Base-by-base conservation (phyloP, 2,329 filamentous ascomycete genomes). In the Thelonectria rubi region DNA sequence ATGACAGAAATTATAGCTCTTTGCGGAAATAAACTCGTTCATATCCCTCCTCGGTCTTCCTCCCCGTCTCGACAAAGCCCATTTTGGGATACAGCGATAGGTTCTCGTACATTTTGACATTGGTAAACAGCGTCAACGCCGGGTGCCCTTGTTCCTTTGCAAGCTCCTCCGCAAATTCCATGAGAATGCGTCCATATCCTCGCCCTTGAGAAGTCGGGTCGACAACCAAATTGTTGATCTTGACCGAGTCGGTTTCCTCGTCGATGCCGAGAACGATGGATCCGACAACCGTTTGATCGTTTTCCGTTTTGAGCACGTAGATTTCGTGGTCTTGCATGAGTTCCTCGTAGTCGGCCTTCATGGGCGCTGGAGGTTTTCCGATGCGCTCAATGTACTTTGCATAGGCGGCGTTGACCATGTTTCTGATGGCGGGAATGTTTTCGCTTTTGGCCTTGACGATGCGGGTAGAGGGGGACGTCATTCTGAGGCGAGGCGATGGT, bases 11-110 rank as follows among this genome's bases (percentile, higher is more conserved):
- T 75, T 58, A 70, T n/a, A 76, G 20, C 0, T 63, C 58, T 40
- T 73, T 77, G 0, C 73, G 69, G 55, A 74, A 79, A 52, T 74
- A 79, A 0, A 78, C 76, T 2, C 76, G 65, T 5, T 77, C 68
- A 45, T 73, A 78, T 0, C 76, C 76, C 12, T 72, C 68, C 14
- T 78, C 76, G 0, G 43, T 67, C 37, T 54, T 69, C 11, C 75
- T 64, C 9, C 52, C 76, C 2, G 62, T 72, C 60, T 79, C 74
- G 0, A 54, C n/a, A 18, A 77, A 79, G 0, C 77, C 77, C 69
- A 75, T 66, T 34, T 68, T 74, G 0, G 54, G 32, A 45, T 75
- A 75, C 10, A 75, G 34, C 0, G 20, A 60, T 11, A 75, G 34
- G 26, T 76, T 76, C 17, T 79, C 77, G 34, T 72, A 71, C 69